phyloP scores from a whole-genome alignment of 192 early-diverging fungal species.

The Tieghemiomyces parasiticus region DNA sequence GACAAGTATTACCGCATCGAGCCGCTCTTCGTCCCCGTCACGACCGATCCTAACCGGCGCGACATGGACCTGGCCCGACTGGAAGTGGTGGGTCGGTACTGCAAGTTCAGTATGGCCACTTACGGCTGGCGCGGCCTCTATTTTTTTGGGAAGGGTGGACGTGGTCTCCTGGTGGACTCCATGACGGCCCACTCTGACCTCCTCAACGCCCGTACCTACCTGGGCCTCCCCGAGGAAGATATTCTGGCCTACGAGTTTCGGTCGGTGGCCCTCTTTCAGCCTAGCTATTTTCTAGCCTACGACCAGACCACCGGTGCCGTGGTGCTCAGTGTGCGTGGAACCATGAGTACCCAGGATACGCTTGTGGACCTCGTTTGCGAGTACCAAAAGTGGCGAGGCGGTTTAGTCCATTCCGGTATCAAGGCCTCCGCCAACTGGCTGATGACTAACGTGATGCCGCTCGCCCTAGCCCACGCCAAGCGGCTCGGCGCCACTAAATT shows the following conservation, averaged over 20 bases:
- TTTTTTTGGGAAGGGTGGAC: conserved; percentile 54
- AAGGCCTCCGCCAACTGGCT: conserved; percentile 62
- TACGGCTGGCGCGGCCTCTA: conserved; percentile 62
- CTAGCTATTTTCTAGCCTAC: conserved; percentile 52
- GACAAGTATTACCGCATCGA: conserved; percentile 37
- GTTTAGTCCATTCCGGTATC: conserved; percentile 60
- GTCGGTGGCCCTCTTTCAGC: conserved; percentile 43
- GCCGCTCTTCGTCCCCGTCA: conserved; percentile 18
- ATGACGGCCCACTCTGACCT: conserved; percentile 48
- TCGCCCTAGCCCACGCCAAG: conserved; percentile 36
- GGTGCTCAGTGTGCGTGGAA: conserved; percentile 50
- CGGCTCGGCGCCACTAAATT: conserved; percentile 31
- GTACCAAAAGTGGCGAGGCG: conserved; percentile 63
- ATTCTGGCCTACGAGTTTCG: conserved; percentile 52
- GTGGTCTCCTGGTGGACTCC: conserved; percentile 42
- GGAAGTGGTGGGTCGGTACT: conserved; percentile 35
- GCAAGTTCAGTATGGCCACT: conserved; percentile 39
- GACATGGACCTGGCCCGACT: conserved; percentile 22
- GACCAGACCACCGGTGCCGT: conserved; percentile 46
- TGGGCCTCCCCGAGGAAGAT: conserved; percentile 42
- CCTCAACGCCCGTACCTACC: conserved; percentile 41
- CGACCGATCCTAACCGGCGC: conserved; percentile 21
- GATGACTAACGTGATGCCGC: conserved; percentile 44
- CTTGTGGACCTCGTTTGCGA: conserved; percentile 61
- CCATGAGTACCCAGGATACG: conserved; percentile 59